phyloP scores from a whole-genome alignment of 768 basidiomycete genomes.

The Tulasnella sp. region DNA sequence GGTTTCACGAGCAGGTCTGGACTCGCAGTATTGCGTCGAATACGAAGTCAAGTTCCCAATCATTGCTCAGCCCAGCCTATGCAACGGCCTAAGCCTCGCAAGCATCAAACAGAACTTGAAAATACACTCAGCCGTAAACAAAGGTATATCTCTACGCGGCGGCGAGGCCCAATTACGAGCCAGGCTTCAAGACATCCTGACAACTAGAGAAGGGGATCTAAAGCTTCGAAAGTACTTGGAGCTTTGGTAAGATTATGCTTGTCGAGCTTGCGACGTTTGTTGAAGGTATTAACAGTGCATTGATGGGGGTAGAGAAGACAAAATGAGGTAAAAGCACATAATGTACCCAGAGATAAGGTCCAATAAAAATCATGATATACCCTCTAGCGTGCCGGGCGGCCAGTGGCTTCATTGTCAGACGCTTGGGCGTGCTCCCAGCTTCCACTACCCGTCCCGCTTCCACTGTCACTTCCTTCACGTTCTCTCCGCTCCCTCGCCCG shows the following conservation, averaged over 20 bases:
- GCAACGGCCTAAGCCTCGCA: conserved; percentile 7
- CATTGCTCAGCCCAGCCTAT: neutral
- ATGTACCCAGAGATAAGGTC: conserved; percentile 14
- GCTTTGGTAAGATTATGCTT: neutral
- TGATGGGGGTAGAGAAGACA: neutral
- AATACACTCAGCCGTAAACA: conserved; percentile 12
- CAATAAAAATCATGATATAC: conserved; percentile 7
- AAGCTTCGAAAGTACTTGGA: neutral
- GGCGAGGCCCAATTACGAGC: neutral
- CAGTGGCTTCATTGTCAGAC: conserved; percentile 11
- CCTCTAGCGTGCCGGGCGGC: neutral
- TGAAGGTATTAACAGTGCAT: neutral
- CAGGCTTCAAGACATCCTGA: conserved; percentile 11
- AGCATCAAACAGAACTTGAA: conserved; percentile 24
- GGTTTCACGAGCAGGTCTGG: neutral
- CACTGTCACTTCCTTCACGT: conserved; percentile 43
- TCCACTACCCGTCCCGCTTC: conserved; percentile 61
- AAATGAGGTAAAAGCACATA: neutral
- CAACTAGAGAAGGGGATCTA: conserved; percentile 14
- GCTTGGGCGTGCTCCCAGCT: conserved; percentile 64
- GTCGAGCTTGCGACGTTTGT: neutral
- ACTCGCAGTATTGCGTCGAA: conserved; percentile 12
- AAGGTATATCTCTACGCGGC: conserved; percentile 10
- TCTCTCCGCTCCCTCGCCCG: conserved; percentile 33
- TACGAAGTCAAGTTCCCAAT: conserved; percentile 13